Evolutionary conservation across 2,329 filamentous ascomycete species (phyloP), one percentile per base, ranked within the genome.

Genomic region (Parastagonospora avenae): DNA sequence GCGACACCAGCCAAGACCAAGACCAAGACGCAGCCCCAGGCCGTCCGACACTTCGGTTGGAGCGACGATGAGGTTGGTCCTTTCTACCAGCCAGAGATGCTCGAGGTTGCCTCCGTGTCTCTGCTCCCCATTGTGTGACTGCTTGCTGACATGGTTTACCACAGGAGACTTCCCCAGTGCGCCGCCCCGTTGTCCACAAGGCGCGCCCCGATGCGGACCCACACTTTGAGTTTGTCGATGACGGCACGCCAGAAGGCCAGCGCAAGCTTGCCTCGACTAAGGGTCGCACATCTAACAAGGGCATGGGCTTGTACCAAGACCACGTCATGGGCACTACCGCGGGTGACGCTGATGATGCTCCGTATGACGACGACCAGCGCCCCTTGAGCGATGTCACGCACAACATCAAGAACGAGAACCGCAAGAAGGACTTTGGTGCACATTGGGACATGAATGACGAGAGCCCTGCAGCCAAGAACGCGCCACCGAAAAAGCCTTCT

Each of bases 151-250:
- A 46, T 51, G 24, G 14, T 38, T 24, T 29, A 24, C 38, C 37
- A 32, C 79, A 85, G 69, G 77, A 83, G 38, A 73, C 83, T 32
- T 86, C 84, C 8, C 84, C 86, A 7, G 79, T 80, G 37, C 83
- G 82, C 58, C 79, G 81, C 47, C 80, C 84, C 11, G 79, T 83
- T 30, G 80, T 84, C 32, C 77, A 81, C 63, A 89, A 89, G 70
- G 82, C 89, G 32, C 90, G 93, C 52, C 90, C 86, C 36, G 90
- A 95, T 64, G 87, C 89, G 14, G 86, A 92, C 68, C 77, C 86
- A 1, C 91, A 97, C 74, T 97, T 96, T 68, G 86, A 94, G 54
- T 83, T 97, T 64, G 80, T 84, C 46, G 92, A 97, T 68, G 87
- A 92, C 48, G 86, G 84, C 42, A 82, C 82, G 30, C 83, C 84